Conservation (phyloP, 31 red algal genomes). For the Odonthalia washingtoniensis region DNA sequence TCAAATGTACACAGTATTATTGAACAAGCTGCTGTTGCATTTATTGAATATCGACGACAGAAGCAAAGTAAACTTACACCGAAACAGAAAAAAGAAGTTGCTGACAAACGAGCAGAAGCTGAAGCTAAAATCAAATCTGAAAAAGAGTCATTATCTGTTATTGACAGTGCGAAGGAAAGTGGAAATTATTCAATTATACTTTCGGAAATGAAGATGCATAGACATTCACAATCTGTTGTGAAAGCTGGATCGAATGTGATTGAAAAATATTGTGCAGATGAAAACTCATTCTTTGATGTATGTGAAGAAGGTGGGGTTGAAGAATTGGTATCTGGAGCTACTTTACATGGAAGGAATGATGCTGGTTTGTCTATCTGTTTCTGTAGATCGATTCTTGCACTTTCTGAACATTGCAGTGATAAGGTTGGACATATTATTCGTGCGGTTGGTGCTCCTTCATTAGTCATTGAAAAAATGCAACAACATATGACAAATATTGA, state of each 20-base stretch:
- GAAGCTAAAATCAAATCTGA: constrained; percentile 43
- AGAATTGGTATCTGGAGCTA: constrained; percentile 61
- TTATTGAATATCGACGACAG: constrained; percentile 47
- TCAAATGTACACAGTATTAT: constrained; percentile 55
- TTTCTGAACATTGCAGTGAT: constrained; percentile 64
- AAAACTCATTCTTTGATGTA: constrained; percentile 53
- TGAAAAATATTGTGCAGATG: constrained; percentile 41
- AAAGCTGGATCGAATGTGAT: constrained; percentile 37
- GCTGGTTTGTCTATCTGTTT: constrained; percentile 43
- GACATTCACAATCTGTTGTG: constrained; percentile 27
- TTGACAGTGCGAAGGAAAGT: constrained; percentile 28
- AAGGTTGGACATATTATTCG: constrained; percentile 68
- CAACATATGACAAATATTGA: constrained; percentile 50
- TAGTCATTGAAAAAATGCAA: constrained; percentile 58
- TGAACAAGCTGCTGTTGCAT: constrained; percentile 55
- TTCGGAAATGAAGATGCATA: constrained; percentile 43
- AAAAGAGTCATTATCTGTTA: constrained; percentile 33
- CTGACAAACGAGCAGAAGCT: constrained; percentile 53
- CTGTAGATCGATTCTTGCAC: constrained; percentile 48
- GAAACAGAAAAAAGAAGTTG: constrained; percentile 56
- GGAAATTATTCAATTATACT: constrained; percentile 47
- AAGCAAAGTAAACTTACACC: constrained; percentile 45
- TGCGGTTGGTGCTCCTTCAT: constrained; percentile 57
- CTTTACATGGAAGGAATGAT: constrained; percentile 52
- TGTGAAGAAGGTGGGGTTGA: constrained; percentile 75